A percentile compares a stretch with the other conserved stretches of the same genome.
Conservation (phyloP, 1,284 basidiomycete species). For the Lentinus polychrous region DNA sequence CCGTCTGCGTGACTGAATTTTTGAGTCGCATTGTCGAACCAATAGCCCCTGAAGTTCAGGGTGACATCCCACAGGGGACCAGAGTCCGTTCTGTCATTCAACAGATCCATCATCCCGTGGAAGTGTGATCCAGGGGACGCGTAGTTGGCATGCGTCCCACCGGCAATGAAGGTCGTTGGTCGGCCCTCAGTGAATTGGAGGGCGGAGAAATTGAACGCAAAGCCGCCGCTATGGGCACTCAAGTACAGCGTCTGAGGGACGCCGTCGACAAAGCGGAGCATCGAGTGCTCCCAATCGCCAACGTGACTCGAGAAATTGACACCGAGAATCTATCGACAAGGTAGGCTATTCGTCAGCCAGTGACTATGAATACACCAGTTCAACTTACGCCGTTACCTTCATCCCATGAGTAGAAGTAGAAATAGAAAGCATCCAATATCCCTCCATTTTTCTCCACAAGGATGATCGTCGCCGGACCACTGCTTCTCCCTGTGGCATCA, state of each 20-base stretch:
- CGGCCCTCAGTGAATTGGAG: conserved; percentile 17
- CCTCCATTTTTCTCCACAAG: conserved; percentile 27
- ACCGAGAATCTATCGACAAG: conserved; percentile 17
- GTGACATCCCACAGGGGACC: conserved; percentile 25
- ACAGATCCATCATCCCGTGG: conserved; percentile 13
- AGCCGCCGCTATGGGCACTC: conserved; percentile 28
- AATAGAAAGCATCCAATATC: conserved; percentile 33
- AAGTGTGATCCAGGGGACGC: conserved; percentile 21
- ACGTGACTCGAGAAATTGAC: conserved; percentile 23
- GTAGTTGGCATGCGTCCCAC: conserved; percentile 28
- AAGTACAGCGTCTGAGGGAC: conserved; percentile 26
- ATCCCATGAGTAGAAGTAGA: conserved; percentile 31
- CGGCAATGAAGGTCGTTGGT: conserved; percentile 23
- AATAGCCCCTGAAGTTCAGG: conserved; percentile 25
- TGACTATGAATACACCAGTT: too few species aligned
- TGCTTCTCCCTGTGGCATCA: conserved; percentile 17
- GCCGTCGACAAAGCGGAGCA: conserved; percentile 30
- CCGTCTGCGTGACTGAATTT: conserved; percentile 21
- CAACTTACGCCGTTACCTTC: conserved; percentile 21
- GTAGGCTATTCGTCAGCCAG: too few species aligned
- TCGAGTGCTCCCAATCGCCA: conserved; percentile 32
- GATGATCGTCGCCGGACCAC: conserved; percentile 26
- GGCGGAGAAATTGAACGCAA: conserved; percentile 23
- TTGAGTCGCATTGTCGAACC: conserved; percentile 18
- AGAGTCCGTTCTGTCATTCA: conserved; percentile 15